Base-by-base conservation (phyloP, 257 asterid species). In the Gardenia jasminoides region DNA sequence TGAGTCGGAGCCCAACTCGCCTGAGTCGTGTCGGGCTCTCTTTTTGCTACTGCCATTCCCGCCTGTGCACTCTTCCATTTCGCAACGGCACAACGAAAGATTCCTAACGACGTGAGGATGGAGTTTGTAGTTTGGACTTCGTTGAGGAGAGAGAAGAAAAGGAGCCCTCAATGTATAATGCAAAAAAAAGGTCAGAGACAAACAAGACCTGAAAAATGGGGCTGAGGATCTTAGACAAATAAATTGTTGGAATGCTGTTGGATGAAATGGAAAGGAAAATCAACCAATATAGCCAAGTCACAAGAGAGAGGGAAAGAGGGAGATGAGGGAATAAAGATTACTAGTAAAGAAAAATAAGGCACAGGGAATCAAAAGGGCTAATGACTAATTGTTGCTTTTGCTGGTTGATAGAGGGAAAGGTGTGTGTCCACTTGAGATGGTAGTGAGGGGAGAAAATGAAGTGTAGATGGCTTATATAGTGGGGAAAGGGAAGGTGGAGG, bases 21-120 rank as follows among this genome's bases (percentile, higher is more conserved):
- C 36, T 1, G 83, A 79, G 84, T 79, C 88, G 19, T 62, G 72
- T 9, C 87, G 83, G 78, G 3, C 70, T 69, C 90, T 80, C 65
- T 85, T 87, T 70, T 52, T 79, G 64, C 20, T 54, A n/a, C 13
- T 58, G 24, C 7, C 59, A 31, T 22, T 70, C 5, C 77, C 84
- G 7, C 19, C 20, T 24, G 17, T 39, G 81, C 43, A 16, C 39
- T 67, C 78, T 58, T 80, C 85, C 81, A 78, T 83, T 30, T 5
- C 15, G 10, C 19, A 15, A 43, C 7, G 12, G 54, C 36, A 0
- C 16, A 17, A 56, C 4, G 3, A 12, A 24, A 70, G 5, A 20
- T 3, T 31, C 9, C 5, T 46, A 66, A 10, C 6, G 0, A 33
- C 13, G 2, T 16, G 10, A 17, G 5, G 15, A 39, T 19, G 36